Base-by-base conservation (phyloP, 495 filamentous ascomycete genomes). In the Hypomontagnella monticulosa region DNA sequence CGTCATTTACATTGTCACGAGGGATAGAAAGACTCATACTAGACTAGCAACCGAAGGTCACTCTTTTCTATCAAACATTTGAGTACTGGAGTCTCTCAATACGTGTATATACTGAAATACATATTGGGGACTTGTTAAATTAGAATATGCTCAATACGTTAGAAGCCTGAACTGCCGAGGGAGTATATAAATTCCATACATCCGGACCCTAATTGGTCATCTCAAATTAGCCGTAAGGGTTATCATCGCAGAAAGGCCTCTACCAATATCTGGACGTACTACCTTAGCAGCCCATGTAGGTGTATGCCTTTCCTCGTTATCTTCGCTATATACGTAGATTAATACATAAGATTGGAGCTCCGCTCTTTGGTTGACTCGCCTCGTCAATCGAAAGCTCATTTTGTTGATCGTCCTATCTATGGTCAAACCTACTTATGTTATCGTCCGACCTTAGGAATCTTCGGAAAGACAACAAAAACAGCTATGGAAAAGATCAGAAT, bases 141-240 rank as follows among this genome's bases (percentile, higher is more conserved):
- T 19, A 15, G 18, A 34, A 38, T 11, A 47, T 33, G 8, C 23
- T 6, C 23, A 27, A 27, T 27, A 6, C 2, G 6, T 27, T 2
- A 6, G 23, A 6, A 3, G 2, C 6, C 23, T 27, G 6, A 63
- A 63, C 60, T 57, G 60, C 60, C 60, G 60, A 43, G 11, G 11
- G 55, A 10, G n/a, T 42, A 55, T 20, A 34, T 6, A 15, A 38
- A 15, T 10, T 19, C 4, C 48, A 18, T 44, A 20, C 19, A 18
- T 20, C n/a, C 6, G 9, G 15, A 8, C 34, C 20, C 52, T 48
- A n/a, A 63, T 63, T 56, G 60, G 50, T 10, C 16, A 36, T 3
- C 12, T 30, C 7, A 15, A 32, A 56, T 63, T 63, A 63, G 43
- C 60, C 56, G 46, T 37, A n/a, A 12, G 15, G 23, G 23, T 27